Base-by-base conservation (phyloP, 1,284 basidiomycete species). In the Apiotrichum mycotoxinovorans region DNA sequence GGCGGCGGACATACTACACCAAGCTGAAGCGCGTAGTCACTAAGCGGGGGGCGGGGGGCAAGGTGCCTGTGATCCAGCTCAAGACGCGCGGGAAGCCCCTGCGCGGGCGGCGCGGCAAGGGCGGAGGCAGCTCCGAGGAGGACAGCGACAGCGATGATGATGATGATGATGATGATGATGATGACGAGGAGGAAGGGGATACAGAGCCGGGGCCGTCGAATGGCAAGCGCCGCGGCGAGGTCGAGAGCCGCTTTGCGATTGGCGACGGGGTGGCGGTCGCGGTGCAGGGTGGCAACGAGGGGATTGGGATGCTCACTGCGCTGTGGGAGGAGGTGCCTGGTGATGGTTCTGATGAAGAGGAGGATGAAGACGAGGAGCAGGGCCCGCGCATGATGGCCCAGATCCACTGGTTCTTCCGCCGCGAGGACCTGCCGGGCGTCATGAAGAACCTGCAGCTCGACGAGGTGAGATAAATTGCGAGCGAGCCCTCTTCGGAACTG, bases 371-470 rank as follows among this genome's bases (percentile, higher is more conserved):
- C 27, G 60, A 52, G 15, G 51, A 27, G 40, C 49, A 47, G 11
- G 59, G 64, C 10, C 54, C 51, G n/a, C 63, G 64, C 46, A 73
- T 66, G 72, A 73, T 73, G 71, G 73, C 71, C 9, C 68, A 72
- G 50, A 64, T 78, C 14, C 73, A 76, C 57, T 78, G 76, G 76
- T 74, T 68, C 56, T 75, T 74, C 51, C 63, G 76, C 12, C 64
- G 67, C 52, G 46, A 65, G 54, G 76, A 78, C 57, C 52, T 78
- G 51, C 76, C 76, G 2, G 60, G 70, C 10, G 66, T 76, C 20
- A 78, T 75, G 74, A 70, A 72, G 52, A 69, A 71, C 51, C 57
- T 76, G 40, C 51, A 63, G 20, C 63, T 78, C 9, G 68, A 70
- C 33, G 74, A 75, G 57, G 76, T 77, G 62, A 68, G 76, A 70